These are phyloP conservation scores for Gloeophyllum trabeum DNA, from an alignment of 768 basidiomycete species.

Conservation along the genomic window DNA sequence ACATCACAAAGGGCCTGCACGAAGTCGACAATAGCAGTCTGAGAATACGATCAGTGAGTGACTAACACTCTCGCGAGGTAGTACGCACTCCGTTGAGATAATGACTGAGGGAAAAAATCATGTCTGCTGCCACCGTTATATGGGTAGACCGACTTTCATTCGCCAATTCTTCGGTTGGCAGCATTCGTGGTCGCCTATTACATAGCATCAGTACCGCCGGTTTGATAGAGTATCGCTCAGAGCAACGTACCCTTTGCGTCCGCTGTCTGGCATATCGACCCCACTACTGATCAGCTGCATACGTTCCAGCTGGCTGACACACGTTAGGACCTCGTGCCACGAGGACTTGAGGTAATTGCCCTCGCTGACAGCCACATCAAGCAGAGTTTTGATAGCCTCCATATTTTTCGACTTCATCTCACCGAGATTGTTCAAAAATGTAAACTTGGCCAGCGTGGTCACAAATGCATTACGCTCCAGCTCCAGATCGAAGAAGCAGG, in stretches of 20 bases:
- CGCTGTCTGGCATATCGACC: slow-evolving; percentile 69
- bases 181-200: slow-evolving; percentile 35
- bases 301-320: slow-evolving; percentile 96
- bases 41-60: slow-evolving; percentile 5
- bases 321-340: slow-evolving; percentile 93
- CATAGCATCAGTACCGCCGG: slow-evolving; percentile 7
- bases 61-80: slow-evolving; percentile 1
- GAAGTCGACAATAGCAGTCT: slow-evolving; percentile 97
- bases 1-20: slow-evolving; percentile 93
- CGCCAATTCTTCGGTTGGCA: slow-evolving; percentile 86
- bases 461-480: slow-evolving; percentile 98
- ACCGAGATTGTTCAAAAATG: slow-evolving; percentile 92
- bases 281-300: slow-evolving; percentile 97
- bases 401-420: slow-evolving; percentile 99
- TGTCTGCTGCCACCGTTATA: slow-evolving; percentile 97
- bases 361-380: slow-evolving; percentile 94
- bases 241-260: slow-evolving; percentile 64
- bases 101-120: slow-evolving; percentile 96
- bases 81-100: slow-evolving; percentile 82
- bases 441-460: slow-evolving; percentile 92
- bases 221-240: slow-evolving; percentile 1
- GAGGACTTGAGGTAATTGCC: slow-evolving; percentile 93
- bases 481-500: slow-evolving; percentile 95
- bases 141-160: slow-evolving; percentile 96
- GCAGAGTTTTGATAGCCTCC: slow-evolving; percentile 92